Evolutionary conservation across 768 basidiomycete genomes (phyloP).

Genomic region (Trametes villosa): DNA sequence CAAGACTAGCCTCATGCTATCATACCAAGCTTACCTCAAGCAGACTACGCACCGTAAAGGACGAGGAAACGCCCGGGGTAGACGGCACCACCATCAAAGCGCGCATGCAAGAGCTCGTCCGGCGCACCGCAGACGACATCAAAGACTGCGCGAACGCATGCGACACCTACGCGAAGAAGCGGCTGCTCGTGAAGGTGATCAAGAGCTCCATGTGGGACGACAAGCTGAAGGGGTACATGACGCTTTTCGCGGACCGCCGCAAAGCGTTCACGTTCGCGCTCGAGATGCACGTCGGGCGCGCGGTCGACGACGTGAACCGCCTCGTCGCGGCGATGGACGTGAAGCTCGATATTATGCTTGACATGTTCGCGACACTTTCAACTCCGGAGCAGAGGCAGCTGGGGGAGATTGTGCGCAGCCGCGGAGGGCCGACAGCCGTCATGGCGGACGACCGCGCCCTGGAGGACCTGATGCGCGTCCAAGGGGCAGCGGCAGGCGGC

Average conservation of each 20-base stretch:
- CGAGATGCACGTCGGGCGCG: slow-evolving; percentile 31
- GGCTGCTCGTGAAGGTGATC: slow-evolving; percentile 34
- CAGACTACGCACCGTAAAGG: not conserved
- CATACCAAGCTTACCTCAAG: too few relatives aligned
- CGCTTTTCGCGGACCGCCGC: slow-evolving; percentile 29
- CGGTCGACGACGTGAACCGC: slow-evolving; percentile 25
- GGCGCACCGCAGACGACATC: slow-evolving; percentile 36
- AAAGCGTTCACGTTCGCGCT: slow-evolving; percentile 36
- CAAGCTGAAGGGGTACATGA: slow-evolving; percentile 16
- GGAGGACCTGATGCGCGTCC: not conserved
- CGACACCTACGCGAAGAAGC: slow-evolving; percentile 39
- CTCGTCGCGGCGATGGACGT: slow-evolving; percentile 19
- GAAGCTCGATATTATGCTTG: not conserved
- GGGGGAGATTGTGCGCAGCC: not conserved
- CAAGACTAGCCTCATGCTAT: too few relatives aligned
- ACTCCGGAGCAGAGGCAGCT: not conserved
- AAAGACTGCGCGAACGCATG: slow-evolving; percentile 38
- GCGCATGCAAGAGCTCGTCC: slow-evolving; percentile 38
- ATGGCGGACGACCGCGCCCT: not conserved
- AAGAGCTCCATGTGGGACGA: slow-evolving; percentile 34
- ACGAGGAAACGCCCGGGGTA: not conserved
- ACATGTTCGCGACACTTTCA: not conserved
- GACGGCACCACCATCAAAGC: slow-evolving; percentile 40
- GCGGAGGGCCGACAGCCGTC: slow-evolving; percentile 1
- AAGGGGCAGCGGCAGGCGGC: not conserved